phyloP scores from a whole-genome alignment of 2,329 filamentous ascomycete genomes.

The Arthrobotrys conoides region DNA sequence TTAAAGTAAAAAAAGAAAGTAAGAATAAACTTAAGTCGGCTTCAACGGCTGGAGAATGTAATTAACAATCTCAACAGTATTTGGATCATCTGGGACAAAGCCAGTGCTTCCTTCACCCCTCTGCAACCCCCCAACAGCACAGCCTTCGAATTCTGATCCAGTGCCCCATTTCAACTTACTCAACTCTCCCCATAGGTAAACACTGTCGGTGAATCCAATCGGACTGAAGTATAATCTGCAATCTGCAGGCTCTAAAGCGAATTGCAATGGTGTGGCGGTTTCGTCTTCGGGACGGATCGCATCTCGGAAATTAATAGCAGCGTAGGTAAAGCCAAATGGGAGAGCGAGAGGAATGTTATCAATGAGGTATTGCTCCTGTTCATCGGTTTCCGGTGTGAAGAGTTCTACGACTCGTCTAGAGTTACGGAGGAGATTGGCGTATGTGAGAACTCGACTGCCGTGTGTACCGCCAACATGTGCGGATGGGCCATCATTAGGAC shows the following conservation, averaged over 20 bases:
- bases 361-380: constrained; percentile 24
- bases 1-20: neutral
- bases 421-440: constrained; percentile 35
- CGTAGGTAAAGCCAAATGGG: constrained; percentile 29
- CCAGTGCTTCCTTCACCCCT: constrained; percentile 40
- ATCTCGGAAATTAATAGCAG: constrained; percentile 53
- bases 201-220: constrained; percentile 29
- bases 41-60: constrained; percentile 39
- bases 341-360: constrained; percentile 36
- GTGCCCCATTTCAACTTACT: constrained; percentile 56
- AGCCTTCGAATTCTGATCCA: constrained; percentile 29
- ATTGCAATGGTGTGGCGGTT: constrained; percentile 68
- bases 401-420: neutral
- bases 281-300: constrained; percentile 49
- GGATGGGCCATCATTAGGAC: constrained; percentile 48
- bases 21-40: neutral
- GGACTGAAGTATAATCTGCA: constrained; percentile 70
- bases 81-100: constrained; percentile 42
- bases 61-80: constrained; percentile 38
- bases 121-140: constrained; percentile 50
- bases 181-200: constrained; percentile 51
- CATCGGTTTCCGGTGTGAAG: constrained; percentile 28
- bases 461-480: constrained; percentile 75
- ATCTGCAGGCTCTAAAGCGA: constrained; percentile 69
- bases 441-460: constrained; percentile 68